Percentiles rank a stretch among this genome's conserved stretches.
Conservation (phyloP, 169 alveolate genomes). For the Cryptosporidium sp. region DNA sequence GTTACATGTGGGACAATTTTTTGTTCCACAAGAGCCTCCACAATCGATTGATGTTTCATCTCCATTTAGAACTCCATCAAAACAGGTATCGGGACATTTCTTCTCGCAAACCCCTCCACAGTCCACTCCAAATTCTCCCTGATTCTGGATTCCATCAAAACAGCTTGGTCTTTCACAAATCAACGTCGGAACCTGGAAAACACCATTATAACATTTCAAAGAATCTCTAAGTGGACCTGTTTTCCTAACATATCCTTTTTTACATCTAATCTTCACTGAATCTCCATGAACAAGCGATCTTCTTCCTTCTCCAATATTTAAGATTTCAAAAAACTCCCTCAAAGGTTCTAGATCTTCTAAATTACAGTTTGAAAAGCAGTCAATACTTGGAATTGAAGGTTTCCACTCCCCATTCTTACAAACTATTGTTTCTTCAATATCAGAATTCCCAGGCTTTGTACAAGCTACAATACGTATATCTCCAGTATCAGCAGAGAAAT, state of each 20-base stretch:
- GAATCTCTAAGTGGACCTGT: constrained; percentile 55
- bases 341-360: constrained; percentile 14
- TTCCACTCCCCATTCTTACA: constrained; percentile 73
- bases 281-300: constrained; percentile 35
- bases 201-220: constrained; percentile 48
- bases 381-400: constrained; percentile 51
- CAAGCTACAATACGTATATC: constrained; percentile 39
- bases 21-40: constrained; percentile 66
- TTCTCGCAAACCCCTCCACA: constrained; percentile 75
- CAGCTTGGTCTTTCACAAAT: constrained; percentile 72
- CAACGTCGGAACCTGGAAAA: constrained; percentile 44
- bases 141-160: constrained; percentile 71
- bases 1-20: constrained; percentile 47
- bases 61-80: constrained; percentile 71
- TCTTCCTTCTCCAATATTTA: constrained; percentile 21
- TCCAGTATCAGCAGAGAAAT: constrained; percentile 66
- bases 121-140: constrained; percentile 76
- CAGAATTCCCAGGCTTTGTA: constrained; percentile 30
- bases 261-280: constrained; percentile 34
- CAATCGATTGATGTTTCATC: constrained; percentile 69
- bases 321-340: constrained; percentile 35
- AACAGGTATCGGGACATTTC: constrained; percentile 68
- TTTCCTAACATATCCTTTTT: constrained; percentile 56
- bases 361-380: constrained; percentile 37
- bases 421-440: constrained; percentile 39